Evolutionary conservation across 1,284 basidiomycete species (phyloP), one percentile per base, ranked within the genome.

Genomic region (Retiboletus fuscus): DNA sequence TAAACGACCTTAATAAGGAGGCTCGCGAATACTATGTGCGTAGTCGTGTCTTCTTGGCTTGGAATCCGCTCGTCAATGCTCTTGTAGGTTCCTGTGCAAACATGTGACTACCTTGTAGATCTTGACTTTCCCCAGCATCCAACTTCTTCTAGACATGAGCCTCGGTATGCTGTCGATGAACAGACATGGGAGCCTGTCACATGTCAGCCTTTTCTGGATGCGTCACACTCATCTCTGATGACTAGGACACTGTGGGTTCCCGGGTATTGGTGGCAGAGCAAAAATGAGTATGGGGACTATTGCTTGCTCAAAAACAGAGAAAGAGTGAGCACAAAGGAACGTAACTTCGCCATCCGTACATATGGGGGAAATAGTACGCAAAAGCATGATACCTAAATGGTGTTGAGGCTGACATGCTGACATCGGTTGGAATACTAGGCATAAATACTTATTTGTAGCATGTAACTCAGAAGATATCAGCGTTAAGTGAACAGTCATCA

Each of bases 1-100:
- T 97, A 83, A 99, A 99, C 82, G 96, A 98, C 77, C 82, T 94
- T 67, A 99, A 99, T 83, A 84, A 86, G 75, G 94, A 96, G 78
- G 94, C 95, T 76, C 78, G 82, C 1, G 91, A 91, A 66, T 92
- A 92, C 72, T 97, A 96, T 83, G 97, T 97, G 79, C 81, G 93
- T 88, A 51, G 22, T 68, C 44, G 49, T n/a, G 44, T 26, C 20
- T 18, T 66, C 57, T 44, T 66, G 66, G 34, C 46, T 62, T 63
- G 66, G 39, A 71, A 39, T 68, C 15, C 49, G 46, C 20, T 67
- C 28, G 61, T 73, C 22, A 66, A 65, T 69, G 22, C 15, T 64
- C 49, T 67, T 69, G 63, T 78, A 97, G 95, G 91, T 94, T 61
- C 85, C 92, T 55, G 83, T 91, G 26, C 84, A 89, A 39, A 84